Conservation (phyloP, 805 yeast species). For the Starmerella riodocensis region DNA sequence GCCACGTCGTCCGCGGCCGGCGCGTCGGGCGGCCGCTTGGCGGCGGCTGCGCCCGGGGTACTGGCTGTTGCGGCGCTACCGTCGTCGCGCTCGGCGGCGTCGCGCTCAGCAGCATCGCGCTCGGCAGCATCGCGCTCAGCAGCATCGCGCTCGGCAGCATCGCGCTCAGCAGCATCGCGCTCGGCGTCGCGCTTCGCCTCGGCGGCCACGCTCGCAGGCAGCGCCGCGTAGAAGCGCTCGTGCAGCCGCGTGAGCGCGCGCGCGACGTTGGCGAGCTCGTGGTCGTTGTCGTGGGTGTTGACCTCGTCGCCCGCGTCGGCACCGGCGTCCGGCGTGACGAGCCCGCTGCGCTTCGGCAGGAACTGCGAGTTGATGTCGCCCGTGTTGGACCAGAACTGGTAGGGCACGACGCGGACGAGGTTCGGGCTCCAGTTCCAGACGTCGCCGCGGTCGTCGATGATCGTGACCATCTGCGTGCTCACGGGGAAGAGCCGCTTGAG, state of each 20-base stretch:
- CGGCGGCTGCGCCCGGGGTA: too few relatives aligned
- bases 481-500: slow-evolving; percentile 83
- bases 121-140: too few relatives aligned
- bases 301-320: slow-evolving; percentile 3
- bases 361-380: slow-evolving; percentile 94
- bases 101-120: too few relatives aligned
- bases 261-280: slow-evolving; percentile 53
- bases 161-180: too few relatives aligned
- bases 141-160: too few relatives aligned
- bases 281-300: slow-evolving; percentile 32
- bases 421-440: slow-evolving; percentile 98
- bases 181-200: too few relatives aligned
- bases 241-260: slow-evolving; percentile 55
- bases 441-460: slow-evolving; percentile 95
- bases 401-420: slow-evolving; percentile 83
- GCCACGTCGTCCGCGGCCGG: too few relatives aligned
- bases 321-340: slow-evolving; percentile 22
- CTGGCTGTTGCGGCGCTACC: too few relatives aligned
- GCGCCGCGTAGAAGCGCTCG: slow-evolving; percentile 44
- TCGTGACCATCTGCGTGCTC: slow-evolving; percentile 89
- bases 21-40: too few relatives aligned
- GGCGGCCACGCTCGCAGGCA: slow-evolving; percentile 28
- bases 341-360: slow-evolving; percentile 54
- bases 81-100: too few relatives aligned
- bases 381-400: slow-evolving; percentile 89